Evolutionary conservation across 2,329 filamentous ascomycete species (phyloP), one percentile per base, ranked within the genome.

Genomic region (Dryadomyces sulphureus): DNA sequence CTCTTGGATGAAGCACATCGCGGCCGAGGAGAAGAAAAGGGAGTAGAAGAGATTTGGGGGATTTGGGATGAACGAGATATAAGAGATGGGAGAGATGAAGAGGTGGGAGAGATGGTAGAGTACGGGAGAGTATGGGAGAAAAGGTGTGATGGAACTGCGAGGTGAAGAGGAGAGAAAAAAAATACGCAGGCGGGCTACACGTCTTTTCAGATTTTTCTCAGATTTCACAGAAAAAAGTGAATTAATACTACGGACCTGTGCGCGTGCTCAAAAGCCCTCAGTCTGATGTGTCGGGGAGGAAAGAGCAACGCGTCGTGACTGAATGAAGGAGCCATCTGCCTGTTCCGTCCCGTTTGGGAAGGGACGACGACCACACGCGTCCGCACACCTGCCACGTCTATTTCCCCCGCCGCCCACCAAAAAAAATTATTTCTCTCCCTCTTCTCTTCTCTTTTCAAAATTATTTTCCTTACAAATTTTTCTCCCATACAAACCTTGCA

Each of bases 1-100:
- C 22, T 36, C 25, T 19, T 46, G 35, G 22, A 48, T 20, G 5
- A 44, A 16, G 12, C 48, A 50, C 48, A 50, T 50, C n/a, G n/a
- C n/a, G n/a, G n/a, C n/a, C n/a, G n/a, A n/a, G n/a, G n/a, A n/a
- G n/a, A n/a, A n/a, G n/a, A n/a, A n/a, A n/a, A n/a, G n/a, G n/a
- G n/a, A n/a, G n/a, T n/a, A n/a, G n/a, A n/a, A 32, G 11, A 8
- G 7, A 4, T 32, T 32, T 32, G 6, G 16, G 3, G 11, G 27
- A 32, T 9, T 12, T 32, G 27, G 27, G 16, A 32, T 12, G 16
- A 32, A 32, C 7, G 27, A 8, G n/a, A n/a, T n/a, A n/a, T 7
- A 14, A 32, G 11, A 8, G 27, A 32, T 32, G 27, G 27, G 16
- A 32, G 5, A 32, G 11, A 32, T 32, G 4, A 32, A 9, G 16